Conservation (phyloP, 2,329 filamentous ascomycete species). For the Monilinia aucupariae region DNA sequence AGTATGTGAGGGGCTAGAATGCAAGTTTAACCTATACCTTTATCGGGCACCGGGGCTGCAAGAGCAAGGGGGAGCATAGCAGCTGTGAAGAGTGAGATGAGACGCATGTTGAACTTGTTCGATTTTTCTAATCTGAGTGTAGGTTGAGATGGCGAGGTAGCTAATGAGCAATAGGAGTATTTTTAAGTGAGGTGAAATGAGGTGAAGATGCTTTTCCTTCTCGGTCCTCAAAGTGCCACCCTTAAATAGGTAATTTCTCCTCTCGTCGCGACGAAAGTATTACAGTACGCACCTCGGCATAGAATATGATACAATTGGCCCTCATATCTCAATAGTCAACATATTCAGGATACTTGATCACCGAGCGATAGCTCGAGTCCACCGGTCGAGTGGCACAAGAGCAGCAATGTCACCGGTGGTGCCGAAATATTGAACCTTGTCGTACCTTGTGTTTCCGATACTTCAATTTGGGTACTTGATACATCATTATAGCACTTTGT, state of each 20-base stretch:
- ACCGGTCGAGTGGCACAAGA: constrained; percentile 1
- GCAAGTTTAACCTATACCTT: neutral
- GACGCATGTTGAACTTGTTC: neutral
- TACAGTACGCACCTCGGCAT: neutral
- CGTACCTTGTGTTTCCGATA: neutral
- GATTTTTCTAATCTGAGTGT: neutral
- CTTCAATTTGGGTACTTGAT: neutral
- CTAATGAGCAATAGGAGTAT: neutral
- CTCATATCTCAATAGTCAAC: neutral
- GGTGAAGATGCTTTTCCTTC: neutral
- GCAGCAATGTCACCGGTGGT: neutral
- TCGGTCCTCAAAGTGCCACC: too few species aligned
- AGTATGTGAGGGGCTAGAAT: neutral
- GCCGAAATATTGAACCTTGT: constrained; percentile 5
- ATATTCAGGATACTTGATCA: neutral
- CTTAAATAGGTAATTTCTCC: neutral
- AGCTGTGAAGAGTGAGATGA: neutral
- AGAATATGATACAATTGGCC: neutral
- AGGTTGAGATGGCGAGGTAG: neutral
- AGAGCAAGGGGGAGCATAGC: neutral
- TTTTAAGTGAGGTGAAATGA: neutral
- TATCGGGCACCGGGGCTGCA: neutral
- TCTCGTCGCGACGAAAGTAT: neutral
- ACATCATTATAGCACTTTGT: neutral
- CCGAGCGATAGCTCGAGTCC: neutral